These are phyloP conservation scores for Claviceps spartinae DNA, from an alignment of 2,329 filamentous ascomycete species.

Conservation along the genomic window DNA sequence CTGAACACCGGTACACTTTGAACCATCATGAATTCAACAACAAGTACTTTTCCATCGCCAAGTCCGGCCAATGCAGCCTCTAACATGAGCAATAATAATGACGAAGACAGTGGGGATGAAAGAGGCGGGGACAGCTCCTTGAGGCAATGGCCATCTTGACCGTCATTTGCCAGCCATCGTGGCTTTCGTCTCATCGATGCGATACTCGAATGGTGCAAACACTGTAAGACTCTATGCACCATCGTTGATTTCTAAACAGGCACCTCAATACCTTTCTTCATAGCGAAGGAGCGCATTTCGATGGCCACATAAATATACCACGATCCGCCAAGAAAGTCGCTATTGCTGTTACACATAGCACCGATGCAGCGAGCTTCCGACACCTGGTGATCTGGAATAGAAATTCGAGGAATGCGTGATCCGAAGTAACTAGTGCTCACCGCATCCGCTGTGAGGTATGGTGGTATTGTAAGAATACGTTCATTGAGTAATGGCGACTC, in stretches of 20 bases:
- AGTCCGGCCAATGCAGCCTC: slow-evolving; percentile 22
- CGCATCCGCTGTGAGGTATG: not conserved
- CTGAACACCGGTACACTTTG: not conserved
- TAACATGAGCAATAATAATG: slow-evolving; percentile 25
- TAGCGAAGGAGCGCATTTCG: slow-evolving; percentile 80
- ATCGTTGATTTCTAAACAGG: slow-evolving; percentile 20
- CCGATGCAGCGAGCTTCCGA: no score
- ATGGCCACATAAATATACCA: slow-evolving; percentile 54
- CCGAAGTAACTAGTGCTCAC: not conserved
- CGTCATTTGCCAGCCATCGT: slow-evolving; percentile 56
- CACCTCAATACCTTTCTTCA: slow-evolving; percentile 56
- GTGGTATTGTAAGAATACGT: slow-evolving; percentile 7
- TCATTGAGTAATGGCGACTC: not conserved
- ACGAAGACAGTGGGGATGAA: slow-evolving; percentile 38
- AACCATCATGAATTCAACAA: slow-evolving; percentile 26
- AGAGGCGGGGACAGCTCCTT: slow-evolving; percentile 46
- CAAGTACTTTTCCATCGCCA: slow-evolving; percentile 27
- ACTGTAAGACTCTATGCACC: no score
- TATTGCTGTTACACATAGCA: slow-evolving; percentile 45
- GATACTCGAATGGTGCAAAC: not conserved
- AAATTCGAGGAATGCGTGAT: no score
- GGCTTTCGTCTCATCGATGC: slow-evolving; percentile 29
- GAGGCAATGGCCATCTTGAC: slow-evolving; percentile 46
- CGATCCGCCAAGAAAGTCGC: slow-evolving; percentile 52
- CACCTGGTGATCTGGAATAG: no score